phyloP scores from a whole-genome alignment of 805 yeast genomes.

The Diddensiella transvaalensis region DNA sequence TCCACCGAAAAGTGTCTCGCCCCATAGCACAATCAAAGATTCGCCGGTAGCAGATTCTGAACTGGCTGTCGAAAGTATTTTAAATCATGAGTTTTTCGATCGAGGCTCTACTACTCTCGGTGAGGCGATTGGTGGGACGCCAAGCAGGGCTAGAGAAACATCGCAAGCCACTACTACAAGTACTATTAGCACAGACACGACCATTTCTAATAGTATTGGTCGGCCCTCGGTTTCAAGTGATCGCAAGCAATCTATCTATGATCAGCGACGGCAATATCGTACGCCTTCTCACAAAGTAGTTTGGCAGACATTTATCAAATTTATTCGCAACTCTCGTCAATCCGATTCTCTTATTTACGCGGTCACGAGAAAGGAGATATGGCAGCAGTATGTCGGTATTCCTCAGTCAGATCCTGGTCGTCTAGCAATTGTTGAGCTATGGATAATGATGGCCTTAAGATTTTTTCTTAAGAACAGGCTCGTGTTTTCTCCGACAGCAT shows the following conservation, averaged over 20 bases:
- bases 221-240: background rate
- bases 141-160: background rate
- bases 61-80: background rate
- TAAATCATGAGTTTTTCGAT: background rate
- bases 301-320: constrained; percentile 21
- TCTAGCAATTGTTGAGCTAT: constrained; percentile 28
- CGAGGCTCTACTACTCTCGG: background rate
- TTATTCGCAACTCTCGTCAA: constrained; percentile 20
- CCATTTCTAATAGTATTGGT: background rate
- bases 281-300: background rate
- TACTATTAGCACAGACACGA: background rate
- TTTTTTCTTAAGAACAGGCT: constrained; percentile 27
- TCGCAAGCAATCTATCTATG: background rate
- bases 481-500: constrained; percentile 28
- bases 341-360: constrained; percentile 29
- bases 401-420: constrained; percentile 12
- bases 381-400: constrained; percentile 27
- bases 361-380: constrained; percentile 30
- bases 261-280: background rate
- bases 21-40: background rate
- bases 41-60: background rate
- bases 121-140: background rate
- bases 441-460: constrained; percentile 33
- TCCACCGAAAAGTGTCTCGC: background rate
- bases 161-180: background rate